A percentile compares a stretch with the other conserved stretches of the same genome.
phyloP scores from a whole-genome alignment of 2,329 filamentous ascomycete species.

The Clarireedia paspali region DNA sequence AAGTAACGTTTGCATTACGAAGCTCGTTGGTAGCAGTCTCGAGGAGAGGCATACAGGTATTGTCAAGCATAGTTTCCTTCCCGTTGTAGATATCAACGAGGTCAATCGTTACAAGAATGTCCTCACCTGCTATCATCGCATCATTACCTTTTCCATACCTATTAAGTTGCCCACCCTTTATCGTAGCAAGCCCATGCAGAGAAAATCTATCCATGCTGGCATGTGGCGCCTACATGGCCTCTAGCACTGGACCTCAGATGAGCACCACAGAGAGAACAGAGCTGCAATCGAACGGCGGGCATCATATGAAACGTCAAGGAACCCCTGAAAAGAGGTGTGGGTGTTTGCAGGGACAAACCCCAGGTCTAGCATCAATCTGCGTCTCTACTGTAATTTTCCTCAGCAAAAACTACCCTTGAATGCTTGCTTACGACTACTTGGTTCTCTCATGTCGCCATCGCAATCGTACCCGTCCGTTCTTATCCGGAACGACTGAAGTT shows the following conservation, averaged over 20 bases:
- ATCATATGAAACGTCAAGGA: slow-evolving; percentile 1
- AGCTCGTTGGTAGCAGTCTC: neutral
- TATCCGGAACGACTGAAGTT: neutral
- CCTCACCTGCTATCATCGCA: neutral
- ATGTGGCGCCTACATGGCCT: neutral
- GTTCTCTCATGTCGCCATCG: neutral
- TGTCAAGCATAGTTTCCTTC: slow-evolving; percentile 1
- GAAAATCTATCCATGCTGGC: slow-evolving; percentile 1
- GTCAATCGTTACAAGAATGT: neutral
- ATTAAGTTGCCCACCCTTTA: neutral
- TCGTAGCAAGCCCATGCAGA: neutral
- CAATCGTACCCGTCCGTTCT: neutral
- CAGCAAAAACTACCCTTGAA: neutral
- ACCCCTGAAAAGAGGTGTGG: neutral
- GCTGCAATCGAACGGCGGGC: neutral
- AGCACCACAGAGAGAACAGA: neutral
- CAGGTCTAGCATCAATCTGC: neutral
- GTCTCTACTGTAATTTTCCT: neutral
- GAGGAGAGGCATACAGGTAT: neutral
- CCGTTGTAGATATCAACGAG: slow-evolving; percentile 7
- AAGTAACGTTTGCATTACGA: neutral
- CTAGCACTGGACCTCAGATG: neutral
- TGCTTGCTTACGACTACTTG: neutral
- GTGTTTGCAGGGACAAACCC: neutral
- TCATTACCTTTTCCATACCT: neutral